These are phyloP conservation scores for Malania oleifera DNA, from an alignment of 164 flowering plant genomes.

Conservation along the genomic window DNA sequence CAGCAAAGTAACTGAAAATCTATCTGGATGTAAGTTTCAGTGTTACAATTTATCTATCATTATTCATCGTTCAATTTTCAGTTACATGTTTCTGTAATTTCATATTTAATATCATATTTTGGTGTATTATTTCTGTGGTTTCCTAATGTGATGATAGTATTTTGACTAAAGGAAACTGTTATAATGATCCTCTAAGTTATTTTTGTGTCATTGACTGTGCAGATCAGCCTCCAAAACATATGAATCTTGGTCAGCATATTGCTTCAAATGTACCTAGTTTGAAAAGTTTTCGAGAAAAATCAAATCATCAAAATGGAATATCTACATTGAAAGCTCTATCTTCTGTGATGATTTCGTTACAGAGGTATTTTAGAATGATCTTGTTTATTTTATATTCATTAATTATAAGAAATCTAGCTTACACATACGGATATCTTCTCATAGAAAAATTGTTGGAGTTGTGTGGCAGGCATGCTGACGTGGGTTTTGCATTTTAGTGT, in stretches of 20 bases:
- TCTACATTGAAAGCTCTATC: slow-evolving; percentile 72
- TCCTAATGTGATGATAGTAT: no score
- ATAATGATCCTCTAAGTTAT: background rate
- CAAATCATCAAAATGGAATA: slow-evolving; percentile 46
- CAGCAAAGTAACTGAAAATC: slow-evolving; percentile 50
- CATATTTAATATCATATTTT: background rate
- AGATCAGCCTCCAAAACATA: slow-evolving; percentile 68
- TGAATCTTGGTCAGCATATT: slow-evolving; percentile 67
- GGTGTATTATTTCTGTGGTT: background rate
- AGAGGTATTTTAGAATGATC: slow-evolving; percentile 46
- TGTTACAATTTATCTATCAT: background rate
- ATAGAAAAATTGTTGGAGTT: no score
- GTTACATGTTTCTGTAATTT: background rate
- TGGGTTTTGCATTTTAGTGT: no score
- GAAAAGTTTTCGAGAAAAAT: slow-evolving; percentile 51
- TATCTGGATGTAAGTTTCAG: slow-evolving; percentile 81
- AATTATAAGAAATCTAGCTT: no score
- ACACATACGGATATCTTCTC: no score
- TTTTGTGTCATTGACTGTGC: slow-evolving; percentile 20
- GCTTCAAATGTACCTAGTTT: slow-evolving; percentile 75
- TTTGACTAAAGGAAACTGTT: background rate
- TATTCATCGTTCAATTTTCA: background rate
- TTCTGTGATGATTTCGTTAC: slow-evolving; percentile 66
- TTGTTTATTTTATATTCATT: background rate
- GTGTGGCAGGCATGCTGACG: no score